Conservation (phyloP, 1,139 yeast species). For the Meyerozyma carpophila region DNA sequence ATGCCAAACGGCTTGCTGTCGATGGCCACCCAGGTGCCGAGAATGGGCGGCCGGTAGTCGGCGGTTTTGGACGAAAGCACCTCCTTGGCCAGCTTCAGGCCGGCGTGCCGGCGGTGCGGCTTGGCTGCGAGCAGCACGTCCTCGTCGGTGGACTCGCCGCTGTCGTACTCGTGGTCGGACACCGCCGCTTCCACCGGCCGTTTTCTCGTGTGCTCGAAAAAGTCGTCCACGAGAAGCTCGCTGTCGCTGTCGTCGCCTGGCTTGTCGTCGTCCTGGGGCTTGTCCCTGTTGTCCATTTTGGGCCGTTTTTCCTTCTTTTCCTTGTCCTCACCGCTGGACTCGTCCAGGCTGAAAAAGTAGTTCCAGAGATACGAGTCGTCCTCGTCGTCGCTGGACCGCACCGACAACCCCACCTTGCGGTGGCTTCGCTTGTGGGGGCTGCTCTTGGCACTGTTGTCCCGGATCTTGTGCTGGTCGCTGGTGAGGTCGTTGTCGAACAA, state of each 20-base stretch:
- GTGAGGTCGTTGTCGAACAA: slow-evolving; percentile 7
- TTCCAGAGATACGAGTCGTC: slow-evolving; percentile 54
- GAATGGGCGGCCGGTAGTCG: slow-evolving; percentile 83
- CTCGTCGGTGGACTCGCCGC: slow-evolving; percentile 90
- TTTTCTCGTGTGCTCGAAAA: slow-evolving; percentile 10
- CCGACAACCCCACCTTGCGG: slow-evolving; percentile 10
- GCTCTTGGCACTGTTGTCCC: slow-evolving; percentile 6
- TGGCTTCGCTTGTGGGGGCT: slow-evolving; percentile 7
- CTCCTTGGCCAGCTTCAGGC: slow-evolving; percentile 80
- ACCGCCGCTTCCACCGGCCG: slow-evolving; percentile 2
- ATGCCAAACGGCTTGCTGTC: slow-evolving; percentile 85
- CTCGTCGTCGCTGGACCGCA: slow-evolving; percentile 37
- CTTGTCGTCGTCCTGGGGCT: slow-evolving; percentile 11
- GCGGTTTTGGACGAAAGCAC: slow-evolving; percentile 79
- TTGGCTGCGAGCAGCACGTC: slow-evolving; percentile 68
- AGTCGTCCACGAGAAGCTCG: slow-evolving; percentile 12
- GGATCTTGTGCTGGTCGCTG: slow-evolving; percentile 7
- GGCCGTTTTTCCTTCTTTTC: slow-evolving; percentile 7
- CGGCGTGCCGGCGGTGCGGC: slow-evolving; percentile 52
- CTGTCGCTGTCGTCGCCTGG: slow-evolving; percentile 2
- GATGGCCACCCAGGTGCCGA: slow-evolving; percentile 86
- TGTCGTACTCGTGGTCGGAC: slow-evolving; percentile 30
- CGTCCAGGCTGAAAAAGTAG: slow-evolving; percentile 46
- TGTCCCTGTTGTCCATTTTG: slow-evolving; percentile 8
- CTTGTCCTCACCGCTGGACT: slow-evolving; percentile 18